These are phyloP conservation scores for Paradendryphiella salina DNA, from an alignment of 2,329 filamentous ascomycete genomes.

Conservation along the genomic window DNA sequence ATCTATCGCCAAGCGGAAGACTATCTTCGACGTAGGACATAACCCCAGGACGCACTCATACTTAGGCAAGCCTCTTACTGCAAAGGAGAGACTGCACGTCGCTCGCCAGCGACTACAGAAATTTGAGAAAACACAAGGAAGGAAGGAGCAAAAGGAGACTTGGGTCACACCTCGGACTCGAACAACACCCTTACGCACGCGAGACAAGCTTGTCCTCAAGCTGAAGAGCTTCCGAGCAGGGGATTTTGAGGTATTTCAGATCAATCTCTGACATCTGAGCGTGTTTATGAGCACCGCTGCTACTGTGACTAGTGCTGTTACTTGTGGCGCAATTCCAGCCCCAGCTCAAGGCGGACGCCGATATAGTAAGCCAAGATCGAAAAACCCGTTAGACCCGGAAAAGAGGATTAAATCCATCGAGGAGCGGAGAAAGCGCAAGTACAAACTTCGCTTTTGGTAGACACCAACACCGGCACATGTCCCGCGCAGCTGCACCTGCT, in stretches of 20 bases:
- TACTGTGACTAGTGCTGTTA: conserved; percentile 1
- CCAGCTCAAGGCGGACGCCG: neutral
- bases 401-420: neutral
- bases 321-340: neutral
- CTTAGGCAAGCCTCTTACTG: conserved; percentile 4
- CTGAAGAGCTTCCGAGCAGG: conserved; percentile 4
- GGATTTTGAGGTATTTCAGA: neutral
- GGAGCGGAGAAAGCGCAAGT: conserved; percentile 3
- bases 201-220: neutral
- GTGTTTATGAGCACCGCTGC: conserved; percentile 9
- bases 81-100: conserved; percentile 7
- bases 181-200: neutral
- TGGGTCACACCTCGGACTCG: neutral
- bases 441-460: conserved; percentile 2
- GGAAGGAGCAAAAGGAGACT: neutral
- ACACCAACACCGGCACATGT: neutral
- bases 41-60: neutral
- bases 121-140: conserved; percentile 7
- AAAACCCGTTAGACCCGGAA: conserved; percentile 1
- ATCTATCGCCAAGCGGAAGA: neutral
- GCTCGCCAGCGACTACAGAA: conserved; percentile 11
- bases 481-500: no score
- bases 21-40: neutral
- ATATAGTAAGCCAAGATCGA: neutral
- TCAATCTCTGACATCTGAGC: neutral